A percentile compares a stretch with the other conserved stretches of the same genome.
Conservation (phyloP, 495 filamentous ascomycete species). For the Podospora pseudocomata region DNA sequence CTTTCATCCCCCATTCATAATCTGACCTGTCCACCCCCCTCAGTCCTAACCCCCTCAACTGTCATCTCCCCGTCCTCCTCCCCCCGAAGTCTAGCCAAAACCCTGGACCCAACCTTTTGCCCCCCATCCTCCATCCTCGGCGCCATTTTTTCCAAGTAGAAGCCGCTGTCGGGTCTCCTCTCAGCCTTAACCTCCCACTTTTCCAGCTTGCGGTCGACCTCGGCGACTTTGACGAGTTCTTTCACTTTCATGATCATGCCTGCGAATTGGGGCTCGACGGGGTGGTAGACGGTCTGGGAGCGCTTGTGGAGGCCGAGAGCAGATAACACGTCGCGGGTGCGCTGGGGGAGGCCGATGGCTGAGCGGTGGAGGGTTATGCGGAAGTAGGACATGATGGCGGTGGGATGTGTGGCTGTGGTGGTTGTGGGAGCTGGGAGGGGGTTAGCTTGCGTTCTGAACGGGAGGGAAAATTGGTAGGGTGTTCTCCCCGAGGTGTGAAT, state of each 20-base stretch:
- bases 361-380: conserved; percentile 91
- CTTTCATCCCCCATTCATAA: not conserved
- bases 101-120: not conserved
- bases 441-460: not conserved
- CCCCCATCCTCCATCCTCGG: conserved; percentile 5
- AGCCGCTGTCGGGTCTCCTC: conserved; percentile 79
- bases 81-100: not conserved
- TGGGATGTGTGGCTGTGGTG: not conserved
- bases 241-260: conserved; percentile 98
- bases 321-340: conserved; percentile 76
- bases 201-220: conserved; percentile 69
- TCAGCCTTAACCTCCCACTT: conserved; percentile 68
- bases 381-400: conserved; percentile 78
- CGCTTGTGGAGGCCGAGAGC: conserved; percentile 88
- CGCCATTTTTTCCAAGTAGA: conserved; percentile 67
- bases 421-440: not conserved
- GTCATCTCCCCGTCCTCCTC: conserved; percentile 10
- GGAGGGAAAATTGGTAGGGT: too few relatives aligned
- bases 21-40: not conserved
- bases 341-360: conserved; percentile 84
- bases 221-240: conserved; percentile 82
- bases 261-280: conserved; percentile 75
- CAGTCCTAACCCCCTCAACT: not conserved
- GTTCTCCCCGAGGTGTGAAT: too few relatives aligned
- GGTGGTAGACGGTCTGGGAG: conserved; percentile 86